phyloP scores from a whole-genome alignment of 371 early-diverging fungal genomes.

The Saksenaea vasiformis region DNA sequence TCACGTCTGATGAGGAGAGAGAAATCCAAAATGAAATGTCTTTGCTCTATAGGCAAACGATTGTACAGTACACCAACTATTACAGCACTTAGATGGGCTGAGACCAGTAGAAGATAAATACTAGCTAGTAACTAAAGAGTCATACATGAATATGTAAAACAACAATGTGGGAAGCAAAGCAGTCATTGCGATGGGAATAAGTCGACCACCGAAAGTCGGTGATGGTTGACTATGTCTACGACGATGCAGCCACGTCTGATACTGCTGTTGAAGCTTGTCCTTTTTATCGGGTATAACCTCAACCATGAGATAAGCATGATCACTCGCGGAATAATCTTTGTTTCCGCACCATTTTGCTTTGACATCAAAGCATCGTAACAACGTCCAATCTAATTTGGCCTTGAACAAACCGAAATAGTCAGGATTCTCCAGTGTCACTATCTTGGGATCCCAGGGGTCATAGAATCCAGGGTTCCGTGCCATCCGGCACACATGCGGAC shows the following conservation, averaged over 20 bases:
- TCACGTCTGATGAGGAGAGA: no score
- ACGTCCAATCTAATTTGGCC: conserved; percentile 81
- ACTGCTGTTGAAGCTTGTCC: conserved; percentile 12
- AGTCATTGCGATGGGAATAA: neutral
- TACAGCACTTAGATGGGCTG: no score
- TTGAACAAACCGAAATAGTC: conserved; percentile 63
- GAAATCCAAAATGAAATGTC: no score
- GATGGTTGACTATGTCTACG: neutral
- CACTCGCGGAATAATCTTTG: conserved; percentile 65
- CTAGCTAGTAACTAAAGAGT: no score
- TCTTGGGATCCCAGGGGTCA: conserved; percentile 69
- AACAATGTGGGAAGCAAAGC: neutral
- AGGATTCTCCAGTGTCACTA: conserved; percentile 68
- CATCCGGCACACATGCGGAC: conserved; percentile 40
- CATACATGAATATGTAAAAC: neutral
- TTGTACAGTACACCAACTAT: no score
- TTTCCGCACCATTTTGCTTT: conserved; percentile 60
- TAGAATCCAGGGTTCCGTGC: conserved; percentile 78
- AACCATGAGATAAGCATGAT: conserved; percentile 75
- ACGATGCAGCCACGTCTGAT: conserved; percentile 15
- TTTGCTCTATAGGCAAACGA: no score
- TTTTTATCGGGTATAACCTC: conserved; percentile 46
- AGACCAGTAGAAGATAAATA: no score
- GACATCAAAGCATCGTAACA: conserved; percentile 63
- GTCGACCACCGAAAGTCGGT: neutral